These are phyloP conservation scores for Cucurbita maxima DNA, from an alignment of 306 rosid genomes.

Conservation along the genomic window DNA sequence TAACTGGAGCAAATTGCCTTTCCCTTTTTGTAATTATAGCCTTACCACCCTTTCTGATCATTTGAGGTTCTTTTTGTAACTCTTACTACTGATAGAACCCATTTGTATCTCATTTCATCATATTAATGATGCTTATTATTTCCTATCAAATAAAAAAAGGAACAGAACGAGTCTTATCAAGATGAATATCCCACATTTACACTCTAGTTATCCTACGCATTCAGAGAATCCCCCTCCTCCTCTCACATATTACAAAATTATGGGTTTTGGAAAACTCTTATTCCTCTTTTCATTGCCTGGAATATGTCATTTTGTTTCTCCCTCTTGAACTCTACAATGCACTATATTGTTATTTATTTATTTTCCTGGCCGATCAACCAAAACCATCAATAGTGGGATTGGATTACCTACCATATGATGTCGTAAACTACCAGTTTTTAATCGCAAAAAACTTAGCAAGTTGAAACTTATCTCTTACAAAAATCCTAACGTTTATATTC, in stretches of 20 bases:
- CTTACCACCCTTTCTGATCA: too few species aligned
- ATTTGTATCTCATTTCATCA: too few species aligned
- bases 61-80: too few species aligned
- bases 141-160: too few species aligned
- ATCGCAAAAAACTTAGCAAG: background rate
- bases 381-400: background rate
- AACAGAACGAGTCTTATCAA: background rate
- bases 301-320: background rate
- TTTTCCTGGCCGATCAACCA: background rate
- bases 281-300: background rate
- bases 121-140: too few species aligned
- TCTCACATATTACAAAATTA: background rate
- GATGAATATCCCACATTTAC: background rate
- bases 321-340: background rate
- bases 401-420: background rate
- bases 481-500: background rate
- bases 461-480: background rate
- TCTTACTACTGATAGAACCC: too few species aligned
- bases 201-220: background rate
- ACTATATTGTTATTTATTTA: background rate
- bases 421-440: background rate
- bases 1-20: too few species aligned
- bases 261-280: background rate
- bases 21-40: too few species aligned
- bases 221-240: background rate